Percentiles rank a stretch among this genome's conserved stretches.
phyloP scores from a whole-genome alignment of 768 basidiomycete genomes.

The Tremella yokohamensis region DNA sequence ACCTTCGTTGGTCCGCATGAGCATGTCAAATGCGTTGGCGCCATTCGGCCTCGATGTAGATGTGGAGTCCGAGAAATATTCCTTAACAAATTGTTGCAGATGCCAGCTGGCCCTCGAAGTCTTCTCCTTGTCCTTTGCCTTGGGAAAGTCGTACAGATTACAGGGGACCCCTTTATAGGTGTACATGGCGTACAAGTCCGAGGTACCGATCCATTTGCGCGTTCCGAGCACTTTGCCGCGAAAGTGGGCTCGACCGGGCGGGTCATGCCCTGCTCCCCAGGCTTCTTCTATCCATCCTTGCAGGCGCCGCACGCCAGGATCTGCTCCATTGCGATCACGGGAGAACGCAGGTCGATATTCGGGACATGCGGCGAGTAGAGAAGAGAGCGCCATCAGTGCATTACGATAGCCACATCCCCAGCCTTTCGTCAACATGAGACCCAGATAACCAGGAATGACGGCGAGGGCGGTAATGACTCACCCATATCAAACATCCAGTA shows the following conservation, averaged over 20 bases:
- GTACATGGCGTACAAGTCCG: slow-evolving; percentile 77
- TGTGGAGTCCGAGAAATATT: slow-evolving; percentile 61
- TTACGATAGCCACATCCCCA: slow-evolving; percentile 51
- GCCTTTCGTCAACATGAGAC: slow-evolving; percentile 12
- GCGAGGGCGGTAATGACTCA: slow-evolving; percentile 10
- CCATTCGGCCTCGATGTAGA: not conserved
- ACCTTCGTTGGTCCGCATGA: slow-evolving; percentile 51
- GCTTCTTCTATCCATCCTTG: slow-evolving; percentile 78
- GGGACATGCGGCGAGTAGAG: slow-evolving; percentile 22
- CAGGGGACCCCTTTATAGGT: slow-evolving; percentile 76
- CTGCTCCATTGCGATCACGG: slow-evolving; percentile 47
- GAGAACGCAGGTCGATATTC: slow-evolving; percentile 31
- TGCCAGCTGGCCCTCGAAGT: slow-evolving; percentile 50
- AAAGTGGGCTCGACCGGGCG: slow-evolving; percentile 63
- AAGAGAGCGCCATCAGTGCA: slow-evolving; percentile 52
- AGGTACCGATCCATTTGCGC: slow-evolving; percentile 75
- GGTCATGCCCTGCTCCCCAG: slow-evolving; percentile 74
- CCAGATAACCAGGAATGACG: not conserved
- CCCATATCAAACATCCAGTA: slow-evolving; percentile 41
- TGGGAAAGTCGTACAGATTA: slow-evolving; percentile 55
- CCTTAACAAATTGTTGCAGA: slow-evolving; percentile 68
- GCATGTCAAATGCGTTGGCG: slow-evolving; percentile 54
- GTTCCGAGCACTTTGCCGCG: slow-evolving; percentile 59
- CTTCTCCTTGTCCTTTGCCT: slow-evolving; percentile 17
- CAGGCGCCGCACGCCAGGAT: slow-evolving; percentile 68